Evolutionary conservation across 345 rosid species (phyloP), one percentile per base, ranked within the genome.

Genomic region (Aethionema arabicum): DNA sequence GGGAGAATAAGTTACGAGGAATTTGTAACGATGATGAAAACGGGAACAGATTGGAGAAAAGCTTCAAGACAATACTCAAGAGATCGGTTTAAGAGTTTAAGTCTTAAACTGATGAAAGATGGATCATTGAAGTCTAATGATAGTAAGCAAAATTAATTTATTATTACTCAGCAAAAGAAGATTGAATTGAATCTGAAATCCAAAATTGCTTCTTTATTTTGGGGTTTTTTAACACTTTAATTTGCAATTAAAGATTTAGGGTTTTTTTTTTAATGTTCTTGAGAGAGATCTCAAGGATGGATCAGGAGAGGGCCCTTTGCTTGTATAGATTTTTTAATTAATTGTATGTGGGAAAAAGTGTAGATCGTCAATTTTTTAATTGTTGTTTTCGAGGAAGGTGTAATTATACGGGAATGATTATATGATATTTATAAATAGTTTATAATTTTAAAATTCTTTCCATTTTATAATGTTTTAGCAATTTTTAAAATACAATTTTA

Each of bases 21-120:
- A 73, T 91, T 91, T 61, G 91, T 74, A 4, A 67, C 76, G 0
- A 91, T 91, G 98, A 88, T 91, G 98, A 85, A 88, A 73, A 86
- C 91, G 0, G 98, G 95, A 6, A 91, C 96, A 7, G 96, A 91
- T 69, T 88, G 98, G 98, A 82, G 98, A 72, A 91, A 87, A 74
- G 96, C 96, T 9, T 91, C 98, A 0, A 77, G 91, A 67, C 95
- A 91, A 63, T 88, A 85, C 69, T 91, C 96, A 44, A 59, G 95
- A 60, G 95, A 87, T 52, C 73, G 84, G 68, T 90, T 85, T 77
- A 90, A 82, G 47, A 81, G 65, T 74, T 87, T 90, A 56, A 85
- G 92, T 76, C 72, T 69, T 33, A 76, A 79, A 45, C 78, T 90
- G 65, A 82, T 81, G 75, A 78, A 74, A 65, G 97, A 90, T 37